Conservation (phyloP, 257 asterid genomes). For the Lantana camara region DNA sequence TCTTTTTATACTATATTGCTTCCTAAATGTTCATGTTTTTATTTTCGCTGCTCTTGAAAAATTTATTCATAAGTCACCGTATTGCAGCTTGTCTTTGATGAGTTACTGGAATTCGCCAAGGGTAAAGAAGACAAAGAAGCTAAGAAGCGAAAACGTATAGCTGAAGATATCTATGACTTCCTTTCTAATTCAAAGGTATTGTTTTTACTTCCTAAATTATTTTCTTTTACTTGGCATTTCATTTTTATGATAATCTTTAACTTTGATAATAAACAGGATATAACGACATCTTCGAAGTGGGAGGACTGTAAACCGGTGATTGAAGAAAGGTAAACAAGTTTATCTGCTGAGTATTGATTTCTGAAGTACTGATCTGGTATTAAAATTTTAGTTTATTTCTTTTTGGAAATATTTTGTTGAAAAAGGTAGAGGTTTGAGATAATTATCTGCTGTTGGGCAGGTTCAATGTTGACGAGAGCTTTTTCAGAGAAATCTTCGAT, state of each 20-base stretch:
- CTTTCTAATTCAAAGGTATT: slow-evolving; percentile 67
- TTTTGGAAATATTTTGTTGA: neutral
- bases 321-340: slow-evolving; percentile 67
- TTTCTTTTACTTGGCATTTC: slow-evolving; percentile 14
- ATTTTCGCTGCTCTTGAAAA: neutral
- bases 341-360: slow-evolving; percentile 18
- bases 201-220: slow-evolving; percentile 6
- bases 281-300: slow-evolving; percentile 77
- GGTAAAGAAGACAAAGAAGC: slow-evolving; percentile 94
- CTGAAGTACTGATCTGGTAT: slow-evolving; percentile 4
- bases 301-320: slow-evolving; percentile 70
- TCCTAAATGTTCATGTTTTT: neutral
- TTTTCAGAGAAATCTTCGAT: slow-evolving; percentile 63
- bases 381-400: slow-evolving; percentile 1
- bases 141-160: slow-evolving; percentile 78
- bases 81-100: slow-evolving; percentile 76
- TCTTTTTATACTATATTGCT: neutral
- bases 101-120: slow-evolving; percentile 60
- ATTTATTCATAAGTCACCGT: slow-evolving; percentile 26
- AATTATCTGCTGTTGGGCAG: slow-evolving; percentile 48
- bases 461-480: slow-evolving; percentile 69
- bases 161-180: slow-evolving; percentile 64
- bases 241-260: slow-evolving; percentile 20
- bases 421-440: neutral
- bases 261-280: slow-evolving; percentile 52